These are phyloP conservation scores for Fusarium sp. DNA, from an alignment of 2,329 filamentous ascomycete genomes.

Conservation along the genomic window DNA sequence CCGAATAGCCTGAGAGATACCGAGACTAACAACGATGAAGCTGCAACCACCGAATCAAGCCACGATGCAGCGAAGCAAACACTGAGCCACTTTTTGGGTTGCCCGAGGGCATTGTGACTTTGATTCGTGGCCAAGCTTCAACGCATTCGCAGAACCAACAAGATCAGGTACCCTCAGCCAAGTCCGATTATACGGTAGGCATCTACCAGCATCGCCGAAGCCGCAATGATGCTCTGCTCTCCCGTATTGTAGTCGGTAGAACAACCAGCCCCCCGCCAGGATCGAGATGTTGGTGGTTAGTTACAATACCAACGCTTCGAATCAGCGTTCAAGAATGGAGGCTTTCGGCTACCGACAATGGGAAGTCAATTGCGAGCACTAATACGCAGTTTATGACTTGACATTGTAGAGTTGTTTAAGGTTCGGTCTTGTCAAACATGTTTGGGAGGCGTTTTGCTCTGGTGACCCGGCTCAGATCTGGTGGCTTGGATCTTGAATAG, in stretches of 20 bases:
- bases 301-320: constrained; percentile 2
- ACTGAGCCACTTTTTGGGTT: background rate
- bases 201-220: background rate
- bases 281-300: constrained; percentile 4
- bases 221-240: background rate
- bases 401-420: background rate
- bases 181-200: background rate
- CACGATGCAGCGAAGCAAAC: background rate
- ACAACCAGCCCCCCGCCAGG: background rate
- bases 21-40: background rate
- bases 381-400: background rate
- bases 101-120: too few species aligned
- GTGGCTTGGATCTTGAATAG: constrained; percentile 26
- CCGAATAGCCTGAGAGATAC: constrained; percentile 11
- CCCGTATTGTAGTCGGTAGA: background rate
- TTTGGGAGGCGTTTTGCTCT: constrained; percentile 5
- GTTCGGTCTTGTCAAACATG: constrained; percentile 15
- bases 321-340: constrained; percentile 27
- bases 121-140: background rate
- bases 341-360: constrained; percentile 10
- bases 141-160: background rate
- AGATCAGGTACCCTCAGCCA: background rate
- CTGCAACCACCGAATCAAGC: background rate
- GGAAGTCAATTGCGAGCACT: constrained; percentile 3
- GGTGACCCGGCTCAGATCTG: constrained; percentile 14